Evolutionary conservation across 2,329 filamentous ascomycete species (phyloP), one percentile per base, ranked within the genome.

Genomic region (Colletotrichum cuscutae): DNA sequence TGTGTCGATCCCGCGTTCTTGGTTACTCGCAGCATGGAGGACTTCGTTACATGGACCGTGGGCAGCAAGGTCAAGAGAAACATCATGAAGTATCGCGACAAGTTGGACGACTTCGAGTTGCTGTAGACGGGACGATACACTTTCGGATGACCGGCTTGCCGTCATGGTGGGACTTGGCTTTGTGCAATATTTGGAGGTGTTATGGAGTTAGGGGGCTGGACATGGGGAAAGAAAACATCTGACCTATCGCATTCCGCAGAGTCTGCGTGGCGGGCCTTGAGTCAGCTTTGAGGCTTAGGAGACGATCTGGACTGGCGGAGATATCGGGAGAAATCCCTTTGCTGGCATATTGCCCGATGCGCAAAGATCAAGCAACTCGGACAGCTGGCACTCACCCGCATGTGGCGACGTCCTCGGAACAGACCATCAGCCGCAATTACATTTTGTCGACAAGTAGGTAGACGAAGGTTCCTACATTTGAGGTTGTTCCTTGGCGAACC

Each of bases 51-150:
- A 0, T 98, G 96, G 96, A 93, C 96, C 11, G 94, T 97, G 78
- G 95, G 94, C 73, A 97, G 94, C 83, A 98, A 98, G 93, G 95
- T 98, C 82, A 98, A 97, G 92, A 90, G 93, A 80, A 97, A 95
- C 81, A 97, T 98, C 76, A 92, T 98, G 90, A 94, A 94, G 84
- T 98, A 98, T 82, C 91, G 95, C 78, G 95, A 98, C 83, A 94
- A 97, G 86, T 84, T 98, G 84, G 96, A 98, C 84, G 96, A 98
- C 84, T 98, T 97, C 80, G 96, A 98, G 85, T 85, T 98, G 80
- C 85, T 97, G 78, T 97, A 82, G 11, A 65, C 37, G 35, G 61
- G 60, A 57, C 24, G 54, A 57, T 62, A 71, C 22, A 71, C 66
- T 73, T 71, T 65, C 71, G 67, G 71, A 65, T 65, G 56, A 46